Percentiles rank a stretch among this genome's conserved stretches.
These are phyloP conservation scores for Penicillium palitans DNA, from an alignment of 2,329 filamentous ascomycete species.

Conservation along the genomic window DNA sequence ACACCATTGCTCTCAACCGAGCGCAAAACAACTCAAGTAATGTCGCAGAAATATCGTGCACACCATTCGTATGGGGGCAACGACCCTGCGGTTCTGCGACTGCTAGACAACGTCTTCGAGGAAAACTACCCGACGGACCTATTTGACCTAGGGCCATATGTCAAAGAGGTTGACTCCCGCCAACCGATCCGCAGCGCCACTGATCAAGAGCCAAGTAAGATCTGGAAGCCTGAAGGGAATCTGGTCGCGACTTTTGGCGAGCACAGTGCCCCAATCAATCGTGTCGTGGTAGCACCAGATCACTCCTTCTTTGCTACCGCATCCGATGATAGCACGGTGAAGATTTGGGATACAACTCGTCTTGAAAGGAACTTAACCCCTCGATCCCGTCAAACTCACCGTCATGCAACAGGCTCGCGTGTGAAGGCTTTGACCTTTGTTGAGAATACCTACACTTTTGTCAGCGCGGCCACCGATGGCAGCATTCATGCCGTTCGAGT, in stretches of 20 bases:
- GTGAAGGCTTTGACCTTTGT: constrained; percentile 86
- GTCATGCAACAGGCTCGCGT: constrained; percentile 67
- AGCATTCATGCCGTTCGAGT: constrained; percentile 87
- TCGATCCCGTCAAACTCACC: constrained; percentile 81
- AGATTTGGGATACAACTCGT: constrained; percentile 87
- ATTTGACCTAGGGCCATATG: constrained; percentile 72
- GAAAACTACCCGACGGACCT: constrained; percentile 62
- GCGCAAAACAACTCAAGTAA: constrained; percentile 25
- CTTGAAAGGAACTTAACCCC: constrained; percentile 90
- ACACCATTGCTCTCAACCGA: constrained; percentile 40
- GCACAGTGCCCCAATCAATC: constrained; percentile 77
- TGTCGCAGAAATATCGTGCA: constrained; percentile 54
- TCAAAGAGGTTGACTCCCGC: constrained; percentile 63
- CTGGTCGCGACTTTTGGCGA: constrained; percentile 88
- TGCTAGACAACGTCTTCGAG: constrained; percentile 81
- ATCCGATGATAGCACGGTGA: constrained; percentile 86
- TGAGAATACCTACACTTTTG: constrained; percentile 89
- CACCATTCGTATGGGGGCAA: constrained; percentile 86
- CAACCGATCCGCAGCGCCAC: constrained; percentile 56
- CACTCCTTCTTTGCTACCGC: constrained; percentile 93
- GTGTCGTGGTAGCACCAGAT: constrained; percentile 80
- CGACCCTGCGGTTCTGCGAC: constrained; percentile 60
- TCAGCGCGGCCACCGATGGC: constrained; percentile 86
- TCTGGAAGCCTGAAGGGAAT: constrained; percentile 81
- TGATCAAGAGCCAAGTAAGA: constrained; percentile 56